phyloP scores from a whole-genome alignment of 208 protist genomes.

The Zelonia costaricensis region DNA sequence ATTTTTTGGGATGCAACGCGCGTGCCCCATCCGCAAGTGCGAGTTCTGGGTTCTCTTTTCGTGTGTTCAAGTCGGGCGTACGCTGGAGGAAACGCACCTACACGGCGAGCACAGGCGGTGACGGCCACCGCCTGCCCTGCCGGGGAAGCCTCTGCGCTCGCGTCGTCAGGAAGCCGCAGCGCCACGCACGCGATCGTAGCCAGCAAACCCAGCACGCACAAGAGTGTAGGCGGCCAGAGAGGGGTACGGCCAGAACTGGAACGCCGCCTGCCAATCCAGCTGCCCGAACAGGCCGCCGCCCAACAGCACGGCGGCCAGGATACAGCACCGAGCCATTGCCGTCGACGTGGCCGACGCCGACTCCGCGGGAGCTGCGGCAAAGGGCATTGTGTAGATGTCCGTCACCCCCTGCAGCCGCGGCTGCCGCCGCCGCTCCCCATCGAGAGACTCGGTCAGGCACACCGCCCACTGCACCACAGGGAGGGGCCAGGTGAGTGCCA shows the following conservation, averaged over 20 bases:
- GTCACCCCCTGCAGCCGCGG: slow-evolving; percentile 1
- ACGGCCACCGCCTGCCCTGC: too few relatives aligned
- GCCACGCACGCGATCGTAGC: slow-evolving; percentile 4
- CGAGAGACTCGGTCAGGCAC: neutral
- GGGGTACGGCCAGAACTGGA: slow-evolving; percentile 61
- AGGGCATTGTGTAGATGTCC: slow-evolving; percentile 12
- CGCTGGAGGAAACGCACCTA: too few relatives aligned
- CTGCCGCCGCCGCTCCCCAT: slow-evolving; percentile 1
- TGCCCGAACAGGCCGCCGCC: slow-evolving; percentile 46
- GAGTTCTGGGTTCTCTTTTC: too few relatives aligned
- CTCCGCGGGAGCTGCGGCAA: too few relatives aligned
- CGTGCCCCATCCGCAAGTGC: too few relatives aligned
- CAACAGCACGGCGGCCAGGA: slow-evolving; percentile 36
- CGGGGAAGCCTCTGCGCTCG: too few relatives aligned
- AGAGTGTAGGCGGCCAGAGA: slow-evolving; percentile 29
- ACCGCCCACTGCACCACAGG: slow-evolving; percentile 7
- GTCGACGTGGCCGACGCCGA: too few relatives aligned
- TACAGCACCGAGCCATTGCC: slow-evolving; percentile 25
- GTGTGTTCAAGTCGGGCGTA: too few relatives aligned
- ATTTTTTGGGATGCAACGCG: too few relatives aligned
- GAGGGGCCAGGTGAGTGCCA: slow-evolving; percentile 22
- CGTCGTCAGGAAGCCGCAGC: too few relatives aligned
- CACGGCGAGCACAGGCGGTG: too few relatives aligned
- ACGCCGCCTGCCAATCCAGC: slow-evolving; percentile 49
- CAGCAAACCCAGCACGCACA: neutral